A percentile compares a stretch with the other conserved stretches of the same genome.
Evolutionary conservation across 768 basidiomycete species (phyloP).

Genomic region (Pleurotus citrinopileatus): DNA sequence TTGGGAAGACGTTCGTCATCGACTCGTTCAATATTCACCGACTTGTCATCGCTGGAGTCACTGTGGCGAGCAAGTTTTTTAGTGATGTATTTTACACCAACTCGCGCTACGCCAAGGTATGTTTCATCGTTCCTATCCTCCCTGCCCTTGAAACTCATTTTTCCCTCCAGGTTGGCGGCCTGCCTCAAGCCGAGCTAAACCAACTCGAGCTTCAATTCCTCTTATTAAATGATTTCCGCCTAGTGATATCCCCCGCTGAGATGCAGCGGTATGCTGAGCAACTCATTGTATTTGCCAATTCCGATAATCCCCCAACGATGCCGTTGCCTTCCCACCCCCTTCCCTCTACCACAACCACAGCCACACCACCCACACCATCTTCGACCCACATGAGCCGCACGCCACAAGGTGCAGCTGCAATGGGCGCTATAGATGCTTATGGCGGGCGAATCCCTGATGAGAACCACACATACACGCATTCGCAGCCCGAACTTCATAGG

Average conservation of each 20-base stretch:
- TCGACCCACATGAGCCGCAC: background rate
- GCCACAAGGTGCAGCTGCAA: conserved; percentile 28
- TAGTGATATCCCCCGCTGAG: conserved; percentile 84
- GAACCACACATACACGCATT: conserved; percentile 16
- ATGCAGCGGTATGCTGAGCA: conserved; percentile 96
- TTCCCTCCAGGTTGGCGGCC: conserved; percentile 78
- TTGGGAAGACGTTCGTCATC: conserved; percentile 74
- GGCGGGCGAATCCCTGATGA: conserved; percentile 37
- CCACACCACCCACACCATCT: conserved; percentile 18
- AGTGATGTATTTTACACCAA: conserved; percentile 99
- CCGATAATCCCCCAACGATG: conserved; percentile 19
- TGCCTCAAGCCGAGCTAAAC: conserved; percentile 90
- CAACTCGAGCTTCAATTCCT: conserved; percentile 97
- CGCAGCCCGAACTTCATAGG: conserved; percentile 13
- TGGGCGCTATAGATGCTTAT: conserved; percentile 55
- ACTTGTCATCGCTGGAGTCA: conserved; percentile 95
- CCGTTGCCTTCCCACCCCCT: conserved; percentile 18
- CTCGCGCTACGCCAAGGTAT: conserved; percentile 95
- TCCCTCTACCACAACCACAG: conserved; percentile 15
- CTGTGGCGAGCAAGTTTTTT: conserved; percentile 99
- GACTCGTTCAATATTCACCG: conserved; percentile 97
- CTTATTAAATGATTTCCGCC: conserved; percentile 90
- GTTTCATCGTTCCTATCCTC: conserved; percentile 6
- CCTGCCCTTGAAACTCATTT: conserved; percentile 10
- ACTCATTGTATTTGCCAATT: conserved; percentile 67